These are phyloP conservation scores for Cladosporium sp. DNA, from an alignment of 2,329 filamentous ascomycete species.

Conservation along the genomic window DNA sequence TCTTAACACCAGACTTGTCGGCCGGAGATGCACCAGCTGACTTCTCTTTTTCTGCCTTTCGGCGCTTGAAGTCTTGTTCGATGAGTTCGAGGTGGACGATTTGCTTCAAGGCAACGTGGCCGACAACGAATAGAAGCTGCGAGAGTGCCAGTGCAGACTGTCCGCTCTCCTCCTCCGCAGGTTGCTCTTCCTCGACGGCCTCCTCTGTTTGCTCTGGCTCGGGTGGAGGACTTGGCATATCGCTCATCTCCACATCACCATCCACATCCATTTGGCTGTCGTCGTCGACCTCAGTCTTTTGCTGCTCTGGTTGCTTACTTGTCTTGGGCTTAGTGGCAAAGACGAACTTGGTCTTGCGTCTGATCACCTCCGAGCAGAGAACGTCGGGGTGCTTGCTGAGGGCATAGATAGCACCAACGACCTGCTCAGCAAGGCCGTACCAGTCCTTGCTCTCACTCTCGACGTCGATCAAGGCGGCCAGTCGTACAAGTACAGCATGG, in stretches of 20 bases:
- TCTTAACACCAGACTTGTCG: slow-evolving; percentile 35
- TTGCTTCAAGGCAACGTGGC: slow-evolving; percentile 96
- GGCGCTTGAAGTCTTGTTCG: slow-evolving; percentile 94
- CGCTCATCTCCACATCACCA: slow-evolving; percentile 36
- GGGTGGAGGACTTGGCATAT: slow-evolving; percentile 25
- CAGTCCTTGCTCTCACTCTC: slow-evolving; percentile 89
- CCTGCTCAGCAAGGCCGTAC: slow-evolving; percentile 89
- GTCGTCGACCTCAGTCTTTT: slow-evolving; percentile 16
- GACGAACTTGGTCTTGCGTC: slow-evolving; percentile 78
- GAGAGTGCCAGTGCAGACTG: slow-evolving; percentile 66
- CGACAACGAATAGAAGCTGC: slow-evolving; percentile 89
- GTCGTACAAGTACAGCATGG: slow-evolving; percentile 75
- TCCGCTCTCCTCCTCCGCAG: slow-evolving; percentile 14
- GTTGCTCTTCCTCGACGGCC: slow-evolving; percentile 17
- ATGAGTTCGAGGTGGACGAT: slow-evolving; percentile 98
- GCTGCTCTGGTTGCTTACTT: slow-evolving; percentile 24
- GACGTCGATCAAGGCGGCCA: slow-evolving; percentile 82
- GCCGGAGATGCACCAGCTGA: slow-evolving; percentile 31
- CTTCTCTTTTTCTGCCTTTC: slow-evolving; percentile 87
- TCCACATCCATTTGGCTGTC: slow-evolving; percentile 29
- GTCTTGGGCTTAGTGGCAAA: slow-evolving; percentile 54
- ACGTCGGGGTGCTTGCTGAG: slow-evolving; percentile 91
- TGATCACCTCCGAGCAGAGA: slow-evolving; percentile 84
- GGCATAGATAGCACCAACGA: slow-evolving; percentile 90
- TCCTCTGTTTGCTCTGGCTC: slow-evolving; percentile 19